Evolutionary conservation across 2,329 filamentous ascomycete genomes (phyloP).

Genomic region (Furcasterigmium sp.): DNA sequence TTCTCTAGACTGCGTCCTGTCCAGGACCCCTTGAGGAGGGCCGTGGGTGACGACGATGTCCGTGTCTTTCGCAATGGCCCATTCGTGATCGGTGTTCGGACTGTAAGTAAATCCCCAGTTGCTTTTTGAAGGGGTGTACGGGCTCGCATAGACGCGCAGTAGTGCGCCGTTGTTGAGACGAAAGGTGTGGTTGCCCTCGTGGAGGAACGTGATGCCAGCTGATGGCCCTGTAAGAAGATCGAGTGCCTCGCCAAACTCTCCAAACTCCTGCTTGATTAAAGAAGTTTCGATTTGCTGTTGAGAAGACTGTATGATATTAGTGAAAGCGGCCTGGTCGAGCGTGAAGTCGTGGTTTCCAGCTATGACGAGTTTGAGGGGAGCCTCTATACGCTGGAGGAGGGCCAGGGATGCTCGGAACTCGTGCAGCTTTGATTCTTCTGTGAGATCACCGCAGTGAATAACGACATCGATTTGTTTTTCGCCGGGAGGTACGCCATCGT

Average conservation of each 20-base stretch:
- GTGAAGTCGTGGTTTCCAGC: slow-evolving; percentile 50
- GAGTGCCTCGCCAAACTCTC: slow-evolving; percentile 21
- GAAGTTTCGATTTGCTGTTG: too few species aligned
- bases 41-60: slow-evolving; percentile 52
- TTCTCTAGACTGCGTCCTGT: slow-evolving; percentile 26
- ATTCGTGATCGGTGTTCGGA: slow-evolving; percentile 26
- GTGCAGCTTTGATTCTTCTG: slow-evolving; percentile 29
- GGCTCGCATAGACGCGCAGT: slow-evolving; percentile 47
- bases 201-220: slow-evolving; percentile 41
- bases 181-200: slow-evolving; percentile 44
- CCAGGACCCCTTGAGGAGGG: slow-evolving; percentile 46
- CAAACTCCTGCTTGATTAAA: slow-evolving; percentile 32
- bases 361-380: slow-evolving; percentile 48
- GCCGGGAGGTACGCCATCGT: too few species aligned
- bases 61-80: slow-evolving; percentile 24
- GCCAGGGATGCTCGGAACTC: slow-evolving; percentile 36
- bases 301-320: too few species aligned
- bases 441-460: slow-evolving; percentile 50
- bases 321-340: slow-evolving; percentile 24
- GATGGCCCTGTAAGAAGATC: too few species aligned
- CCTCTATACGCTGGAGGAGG: slow-evolving; percentile 34
- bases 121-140: slow-evolving; percentile 37
- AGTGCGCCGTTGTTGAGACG: slow-evolving; percentile 41
- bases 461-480: too few species aligned
- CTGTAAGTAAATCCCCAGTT: slow-evolving; percentile 48